phyloP scores from a whole-genome alignment of 768 basidiomycete genomes.

The Agrocybe praecox region DNA sequence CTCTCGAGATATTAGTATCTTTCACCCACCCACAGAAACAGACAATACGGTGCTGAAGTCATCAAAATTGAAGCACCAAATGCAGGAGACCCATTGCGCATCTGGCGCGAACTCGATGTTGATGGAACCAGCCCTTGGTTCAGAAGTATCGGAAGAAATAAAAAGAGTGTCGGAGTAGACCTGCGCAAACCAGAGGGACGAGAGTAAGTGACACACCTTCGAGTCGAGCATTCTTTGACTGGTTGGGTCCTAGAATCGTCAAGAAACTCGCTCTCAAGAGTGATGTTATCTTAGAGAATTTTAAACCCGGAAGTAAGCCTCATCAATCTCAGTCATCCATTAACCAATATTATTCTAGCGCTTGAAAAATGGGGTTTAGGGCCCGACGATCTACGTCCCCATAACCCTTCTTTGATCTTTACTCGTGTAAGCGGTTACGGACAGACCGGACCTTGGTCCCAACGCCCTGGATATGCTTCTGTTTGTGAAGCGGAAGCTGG shows the following conservation, averaged over 20 bases:
- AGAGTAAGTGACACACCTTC: slow-evolving; percentile 27
- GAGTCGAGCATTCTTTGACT: neutral
- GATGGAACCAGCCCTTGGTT: slow-evolving; percentile 80
- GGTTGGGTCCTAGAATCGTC: slow-evolving; percentile 47
- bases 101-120: slow-evolving; percentile 71
- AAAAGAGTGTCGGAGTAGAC: slow-evolving; percentile 74
- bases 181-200: slow-evolving; percentile 26
- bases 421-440: slow-evolving; percentile 84
- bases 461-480: slow-evolving; percentile 71
- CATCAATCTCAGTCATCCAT: neutral
- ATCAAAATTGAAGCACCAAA: slow-evolving; percentile 73
- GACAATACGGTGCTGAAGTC: slow-evolving; percentile 73
- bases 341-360: slow-evolving; percentile 35
- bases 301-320: slow-evolving; percentile 73
- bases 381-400: slow-evolving; percentile 58
- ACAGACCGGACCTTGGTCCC: slow-evolving; percentile 74
- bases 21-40: slow-evolving; percentile 19
- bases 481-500: slow-evolving; percentile 79
- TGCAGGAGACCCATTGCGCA: slow-evolving; percentile 65
- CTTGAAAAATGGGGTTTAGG: slow-evolving; percentile 73
- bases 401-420: slow-evolving; percentile 87
- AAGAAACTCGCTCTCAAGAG: slow-evolving; percentile 61
- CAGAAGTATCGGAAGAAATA: slow-evolving; percentile 69
- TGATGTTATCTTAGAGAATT: slow-evolving; percentile 72
- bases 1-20: neutral